Evolutionary conservation across 306 rosid genomes (phyloP).

Genomic region (Trichosanthes truncata): DNA sequence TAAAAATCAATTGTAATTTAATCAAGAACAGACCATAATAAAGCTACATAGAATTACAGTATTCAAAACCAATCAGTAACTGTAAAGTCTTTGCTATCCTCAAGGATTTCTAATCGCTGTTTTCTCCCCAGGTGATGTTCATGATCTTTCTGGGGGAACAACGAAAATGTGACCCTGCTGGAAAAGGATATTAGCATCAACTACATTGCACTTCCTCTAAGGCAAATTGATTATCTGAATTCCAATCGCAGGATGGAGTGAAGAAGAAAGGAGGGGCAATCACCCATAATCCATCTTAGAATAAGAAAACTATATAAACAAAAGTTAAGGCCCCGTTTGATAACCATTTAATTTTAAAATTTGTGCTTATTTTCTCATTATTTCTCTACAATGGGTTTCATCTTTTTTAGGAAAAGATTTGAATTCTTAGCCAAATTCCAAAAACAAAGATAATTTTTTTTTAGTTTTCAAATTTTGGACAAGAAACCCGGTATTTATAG

Average conservation of each 20-base stretch:
- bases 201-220: not conserved
- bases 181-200: not conserved
- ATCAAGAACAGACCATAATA: not conserved
- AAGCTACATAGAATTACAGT: not conserved
- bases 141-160: not conserved
- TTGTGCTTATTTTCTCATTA: too few relatives aligned
- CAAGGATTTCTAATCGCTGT: not conserved
- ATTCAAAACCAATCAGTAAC: not conserved
- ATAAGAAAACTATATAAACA: not conserved
- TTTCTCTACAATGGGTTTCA: too few relatives aligned
- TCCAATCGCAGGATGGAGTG: not conserved
- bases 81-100: not conserved
- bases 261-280: not conserved
- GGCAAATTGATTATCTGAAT: not conserved
- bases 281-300: not conserved
- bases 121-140: not conserved
- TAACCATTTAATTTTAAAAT: too few relatives aligned
- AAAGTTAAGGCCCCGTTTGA: too few relatives aligned
- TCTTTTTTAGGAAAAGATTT: too few relatives aligned
- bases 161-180: not conserved
- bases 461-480: too few relatives aligned
- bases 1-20: not conserved
- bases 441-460: too few relatives aligned
- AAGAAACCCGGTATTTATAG: too few relatives aligned
- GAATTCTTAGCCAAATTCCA: too few relatives aligned